Base-by-base conservation (phyloP, 176 grass and related monocot species). In the Canna indica region DNA sequence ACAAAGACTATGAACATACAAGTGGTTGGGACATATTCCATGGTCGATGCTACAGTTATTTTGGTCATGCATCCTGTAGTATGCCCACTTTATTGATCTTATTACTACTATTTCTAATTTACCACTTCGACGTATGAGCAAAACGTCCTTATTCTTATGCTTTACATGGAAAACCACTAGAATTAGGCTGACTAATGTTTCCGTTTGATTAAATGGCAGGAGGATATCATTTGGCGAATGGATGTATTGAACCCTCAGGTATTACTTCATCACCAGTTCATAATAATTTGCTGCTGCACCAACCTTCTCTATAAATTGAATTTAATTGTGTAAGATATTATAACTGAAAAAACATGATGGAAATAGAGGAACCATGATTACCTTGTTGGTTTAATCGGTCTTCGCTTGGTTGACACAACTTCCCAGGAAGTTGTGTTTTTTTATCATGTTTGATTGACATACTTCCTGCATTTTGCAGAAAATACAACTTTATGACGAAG, bases 181-280 rank as follows among this genome's bases (percentile, higher is more conserved):
- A n/a, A n/a, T n/a, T 38, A 33, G 30, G 63, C 63, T 41, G 63
- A 41, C 16, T 66, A 38, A 38, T 38, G 17, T 22, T 25, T 66
- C 76, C 18, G 64, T n/a, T 71, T 80, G 78, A 2, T 59, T 69
- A 81, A 18, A 58, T 74, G 54, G 29, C 82, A 96, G 93, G 93
- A 91, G 46, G 93, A 90, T 76, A 73, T 91, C 63, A 96, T 96
- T 78, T 63, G 59, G 27, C 68, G 72, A 65, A 91, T 96, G 88
- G 86, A 90, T 69, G 88, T 91, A 35, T 74, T 96, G 73, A 96
- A 96, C 78, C 93, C 88, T 69, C 88, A 90, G 88, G 93, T 96
- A 87, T 71, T 17, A 25, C 53, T 46, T 14, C 0, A 34, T 24
- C 57, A 16, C 29, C 20, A 4, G 5, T 27, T 62, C 12, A 62